A percentile compares a stretch with the other conserved stretches of the same genome.
These are phyloP conservation scores for Citrus reticulata DNA, from an alignment of 345 rosid species.

Conservation along the genomic window DNA sequence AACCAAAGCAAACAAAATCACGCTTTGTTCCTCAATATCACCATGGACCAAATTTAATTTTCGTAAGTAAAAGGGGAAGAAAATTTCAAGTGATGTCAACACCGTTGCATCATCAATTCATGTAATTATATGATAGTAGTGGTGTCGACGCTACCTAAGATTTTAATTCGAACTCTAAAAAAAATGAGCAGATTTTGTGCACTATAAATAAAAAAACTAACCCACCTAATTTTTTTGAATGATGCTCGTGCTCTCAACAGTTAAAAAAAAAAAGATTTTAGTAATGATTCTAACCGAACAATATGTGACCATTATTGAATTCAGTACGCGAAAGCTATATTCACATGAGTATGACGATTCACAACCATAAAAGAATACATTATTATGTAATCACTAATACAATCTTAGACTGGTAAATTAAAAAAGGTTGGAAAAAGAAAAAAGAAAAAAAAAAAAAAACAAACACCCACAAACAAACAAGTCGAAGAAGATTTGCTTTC, in stretches of 20 bases:
- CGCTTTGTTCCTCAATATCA: background rate
- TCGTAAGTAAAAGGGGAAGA: background rate
- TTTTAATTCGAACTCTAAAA: too few species aligned
- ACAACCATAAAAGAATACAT: background rate
- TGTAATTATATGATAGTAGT: background rate
- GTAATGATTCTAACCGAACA: background rate
- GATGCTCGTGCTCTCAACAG: background rate
- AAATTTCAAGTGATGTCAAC: background rate
- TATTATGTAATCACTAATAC: background rate
- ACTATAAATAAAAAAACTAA: too few species aligned
- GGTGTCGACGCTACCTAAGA: background rate
- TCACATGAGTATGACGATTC: background rate
- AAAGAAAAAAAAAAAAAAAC: too few species aligned
- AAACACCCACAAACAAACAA: slow-evolving; percentile 16
- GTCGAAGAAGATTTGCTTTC: slow-evolving; percentile 1
- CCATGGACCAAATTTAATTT: background rate
- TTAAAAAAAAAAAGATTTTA: background rate
- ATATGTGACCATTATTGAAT: background rate
- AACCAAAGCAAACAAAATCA: background rate
- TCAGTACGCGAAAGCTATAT: background rate
- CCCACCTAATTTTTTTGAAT: background rate
- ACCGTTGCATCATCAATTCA: too few species aligned
- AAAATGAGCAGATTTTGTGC: background rate
- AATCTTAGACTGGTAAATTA: background rate
- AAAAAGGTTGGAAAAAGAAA: slow-evolving; percentile 8